Base-by-base conservation (phyloP, 768 basidiomycete species). In the Tylopilus sp. region DNA sequence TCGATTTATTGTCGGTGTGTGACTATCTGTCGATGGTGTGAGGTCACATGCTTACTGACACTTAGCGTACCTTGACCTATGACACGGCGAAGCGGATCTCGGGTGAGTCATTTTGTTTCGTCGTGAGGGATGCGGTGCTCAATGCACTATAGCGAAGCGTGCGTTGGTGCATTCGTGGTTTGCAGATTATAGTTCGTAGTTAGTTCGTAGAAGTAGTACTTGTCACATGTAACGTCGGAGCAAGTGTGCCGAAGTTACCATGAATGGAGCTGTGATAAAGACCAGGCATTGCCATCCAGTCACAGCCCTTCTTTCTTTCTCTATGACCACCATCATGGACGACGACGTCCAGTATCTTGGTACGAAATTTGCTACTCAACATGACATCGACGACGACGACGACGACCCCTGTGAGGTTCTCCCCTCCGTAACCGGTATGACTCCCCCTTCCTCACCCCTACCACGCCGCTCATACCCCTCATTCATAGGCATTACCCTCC, bases 51-150 rank as follows among this genome's bases (percentile, higher is more conserved):
- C 47, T 52, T 18, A 64, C 17, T 20, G 30, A 8, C 28, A 18
- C 40, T 6, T 48, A 88, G 81, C 75, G 76, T 57, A 86, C 83
- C 22, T 69, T 97, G 57, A 83, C 83, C 6, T 98, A 94, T 67
- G 93, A 98, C 68, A 88, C 91, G 0, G 84, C 92, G 22, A 88
- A 88, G 64, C 86, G 94, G 40, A 93, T 98, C 65, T 97, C 94
- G 44, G 92, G 92, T 91, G 64, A 57, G 82, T 49, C 45, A 11
- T 21, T n/a, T n/a, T n/a, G 23, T 25, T 10, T 6, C 13, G 22
- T 15, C 9, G n/a, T 26, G 45, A 30, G 30, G 39, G 44, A 26
- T 36, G n/a, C 40, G 25, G 23, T 56, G 33, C 40, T 54, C 44
- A 28, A 41, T 38, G 48, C 41, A 23, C 39, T 33, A 8, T 40